Conservation (phyloP, 2,329 filamentous ascomycete species). For the Fusarium nisikadoi region DNA sequence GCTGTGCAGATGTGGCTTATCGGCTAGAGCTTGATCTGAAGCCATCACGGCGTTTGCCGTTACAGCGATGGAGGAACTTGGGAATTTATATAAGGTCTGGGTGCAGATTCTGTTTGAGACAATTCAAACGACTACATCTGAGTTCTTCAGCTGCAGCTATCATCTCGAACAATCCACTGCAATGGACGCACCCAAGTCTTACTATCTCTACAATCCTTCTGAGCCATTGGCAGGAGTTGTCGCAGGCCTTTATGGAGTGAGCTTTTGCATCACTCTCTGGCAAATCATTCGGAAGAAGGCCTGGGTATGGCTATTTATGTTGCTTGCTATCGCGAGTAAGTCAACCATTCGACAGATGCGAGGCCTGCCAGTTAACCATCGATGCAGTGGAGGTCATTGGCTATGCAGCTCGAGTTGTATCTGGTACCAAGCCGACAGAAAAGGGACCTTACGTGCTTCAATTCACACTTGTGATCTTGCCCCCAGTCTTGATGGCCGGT, state of each 20-base stretch:
- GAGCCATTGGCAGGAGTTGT: slow-evolving; percentile 28
- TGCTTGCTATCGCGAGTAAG: slow-evolving; percentile 33
- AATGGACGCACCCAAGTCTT: slow-evolving; percentile 23
- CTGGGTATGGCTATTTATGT: slow-evolving; percentile 38
- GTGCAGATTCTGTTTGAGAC: background rate
- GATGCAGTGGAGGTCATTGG: slow-evolving; percentile 28
- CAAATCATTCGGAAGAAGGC: slow-evolving; percentile 31
- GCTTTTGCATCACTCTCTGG: slow-evolving; percentile 28
- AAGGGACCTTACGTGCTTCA: slow-evolving; percentile 35
- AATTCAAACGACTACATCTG: background rate
- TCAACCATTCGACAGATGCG: accelerated
- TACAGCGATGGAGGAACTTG: background rate
- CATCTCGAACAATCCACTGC: background rate
- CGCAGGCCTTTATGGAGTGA: slow-evolving; percentile 31
- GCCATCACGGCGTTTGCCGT: background rate
- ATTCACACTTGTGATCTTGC: slow-evolving; percentile 37
- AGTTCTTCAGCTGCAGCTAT: background rate
- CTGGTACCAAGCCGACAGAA: slow-evolving; percentile 21
- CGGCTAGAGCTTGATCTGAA: background rate
- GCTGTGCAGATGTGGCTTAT: slow-evolving; percentile 1
- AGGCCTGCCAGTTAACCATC: background rate
- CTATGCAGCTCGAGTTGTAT: slow-evolving; percentile 29
- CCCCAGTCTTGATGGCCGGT: slow-evolving; percentile 41
- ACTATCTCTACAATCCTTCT: slow-evolving; percentile 35
- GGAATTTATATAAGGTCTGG: background rate